Conservation (phyloP, 192 early-diverging fungal species). For the Mortierella antarctica region DNA sequence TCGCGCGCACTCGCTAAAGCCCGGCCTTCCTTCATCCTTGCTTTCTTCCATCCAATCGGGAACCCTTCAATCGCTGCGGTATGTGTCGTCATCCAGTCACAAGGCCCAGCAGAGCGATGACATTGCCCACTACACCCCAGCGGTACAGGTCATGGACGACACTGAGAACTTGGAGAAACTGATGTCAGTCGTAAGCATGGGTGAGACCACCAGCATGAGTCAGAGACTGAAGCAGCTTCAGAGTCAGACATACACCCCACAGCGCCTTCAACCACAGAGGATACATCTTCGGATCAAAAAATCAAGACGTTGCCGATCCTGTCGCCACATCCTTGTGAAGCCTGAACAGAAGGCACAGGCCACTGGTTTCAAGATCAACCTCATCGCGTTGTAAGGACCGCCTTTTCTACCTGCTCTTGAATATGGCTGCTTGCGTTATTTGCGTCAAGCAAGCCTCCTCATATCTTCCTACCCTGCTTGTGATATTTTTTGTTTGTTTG, state of each 20-base stretch:
- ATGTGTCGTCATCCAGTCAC: slow-evolving; percentile 29
- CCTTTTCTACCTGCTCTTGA: not conserved
- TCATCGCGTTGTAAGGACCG: slow-evolving; percentile 77
- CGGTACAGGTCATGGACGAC: slow-evolving; percentile 56
- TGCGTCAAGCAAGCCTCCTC: not conserved
- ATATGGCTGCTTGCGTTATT: not conserved
- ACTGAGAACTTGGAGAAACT: slow-evolving; percentile 58
- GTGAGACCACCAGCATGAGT: slow-evolving; percentile 63
- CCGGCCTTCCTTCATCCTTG: slow-evolving; percentile 28
- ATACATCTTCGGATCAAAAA: slow-evolving; percentile 89
- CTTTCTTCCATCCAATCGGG: slow-evolving; percentile 47
- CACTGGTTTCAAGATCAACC: slow-evolving; percentile 89
- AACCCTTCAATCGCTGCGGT: slow-evolving; percentile 33
- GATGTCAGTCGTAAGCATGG: slow-evolving; percentile 35
- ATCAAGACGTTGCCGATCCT: slow-evolving; percentile 85
- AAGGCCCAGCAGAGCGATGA: slow-evolving; percentile 57
- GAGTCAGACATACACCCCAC: slow-evolving; percentile 67
- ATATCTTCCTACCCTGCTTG: not conserved
- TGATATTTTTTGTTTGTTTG: slow-evolving; percentile 11
- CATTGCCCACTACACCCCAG: slow-evolving; percentile 56
- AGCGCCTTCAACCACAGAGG: slow-evolving; percentile 81
- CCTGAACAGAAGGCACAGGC: slow-evolving; percentile 92
- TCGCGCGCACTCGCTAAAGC: slow-evolving; percentile 52
- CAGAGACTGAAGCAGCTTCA: slow-evolving; percentile 73
- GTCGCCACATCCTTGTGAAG: slow-evolving; percentile 91